Evolutionary conservation across 768 basidiomycete genomes (phyloP), one percentile per base, ranked within the genome.

Genomic region (Trametes cinnabarina): DNA sequence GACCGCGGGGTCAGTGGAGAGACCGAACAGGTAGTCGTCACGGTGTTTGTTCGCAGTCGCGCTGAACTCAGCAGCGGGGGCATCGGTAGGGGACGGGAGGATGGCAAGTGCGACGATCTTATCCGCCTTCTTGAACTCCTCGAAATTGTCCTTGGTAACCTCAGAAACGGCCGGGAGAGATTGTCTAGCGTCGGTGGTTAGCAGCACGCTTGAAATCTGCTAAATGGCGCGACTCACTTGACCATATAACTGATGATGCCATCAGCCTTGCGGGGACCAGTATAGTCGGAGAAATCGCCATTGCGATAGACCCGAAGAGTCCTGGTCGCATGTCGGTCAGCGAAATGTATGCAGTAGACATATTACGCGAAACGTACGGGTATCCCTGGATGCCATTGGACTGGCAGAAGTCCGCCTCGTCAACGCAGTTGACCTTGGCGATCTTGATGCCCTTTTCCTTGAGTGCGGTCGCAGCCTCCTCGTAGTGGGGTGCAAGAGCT

Each of bases 361-460:
- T 43, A 42, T 19, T 10, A 14, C 25, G 28, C 15, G 46, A 6
- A 6, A 78, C 92, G 67, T 67, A 94, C 94, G 94, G 94, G 77
- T 99, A 99, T 15, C 96, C 96, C 71, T 88, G 85, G 42, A 99
- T 83, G 40, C 90, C 94, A 57, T 94, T 87, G 48, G 81, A 67
- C 70, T 91, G 87, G 76, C 97, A 99, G 28, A 99, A 83, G 52
- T 96, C 94, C 23, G 88, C 84, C 68, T 98, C 80, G 62, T 92
- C 94, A 43, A 97, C 96, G 73, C 96, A 98, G 79, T 98, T 94
- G 49, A 98, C 95, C 71, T 98, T 96, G 64, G 94, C 94, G 51
- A 99, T 75, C 72, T 89, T 89, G 76, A 99, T 92, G 72, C 80
- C 80, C 71, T 87, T 90, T 63, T 87, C 88, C 77, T 96, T 97